Evolutionary conservation across 441 rosid species (phyloP), one percentile per base, ranked within the genome.

Genomic region (Syzygium syzygioides): DNA sequence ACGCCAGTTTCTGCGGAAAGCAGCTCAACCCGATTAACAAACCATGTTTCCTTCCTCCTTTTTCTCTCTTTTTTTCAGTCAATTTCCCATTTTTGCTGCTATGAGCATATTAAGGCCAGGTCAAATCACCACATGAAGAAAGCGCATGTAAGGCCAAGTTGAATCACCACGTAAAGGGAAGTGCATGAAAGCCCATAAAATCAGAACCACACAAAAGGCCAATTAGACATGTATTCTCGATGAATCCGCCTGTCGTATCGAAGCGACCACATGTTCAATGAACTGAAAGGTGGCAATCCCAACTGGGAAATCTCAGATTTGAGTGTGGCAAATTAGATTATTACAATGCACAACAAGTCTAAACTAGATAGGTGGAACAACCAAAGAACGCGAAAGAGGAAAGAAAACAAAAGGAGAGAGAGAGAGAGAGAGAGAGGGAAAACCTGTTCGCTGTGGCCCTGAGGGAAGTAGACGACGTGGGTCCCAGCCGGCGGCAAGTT

Each of bases 371-470:
- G 83, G 48, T 71, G 52, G 83, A 71, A 71, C 52, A 71, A 71
- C 5, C 83, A 71, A 71, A 71, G 83, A 23, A 71, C 28, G 3
- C 13, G 52, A 23, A 41, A 41, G 9, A 23, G 7, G 25, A 34
- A 32, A 32, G 32, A 56, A 32, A 28, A 18, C 34, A 34, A 28
- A 32, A 25, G 32, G n/a, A n/a, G n/a, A n/a, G 4, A 14, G 4
- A 53, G 45, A 28, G 34, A 86, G 45, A 85, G 14, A 52, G 79
- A 56, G 26, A 23, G 17, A 79, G 53, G 41, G 9, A 62, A 85
- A 91, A 90, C 97, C 95, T 95, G 97, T 80, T 95, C 95, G 62
- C 94, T 94, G 79, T 94, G 97, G 85, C 98, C 98, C 89, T 95
- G 98, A 68, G 98, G 98, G 88, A 95, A 95, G 93, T 95, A 95